Evolutionary conservation across 2,329 filamentous ascomycete species (phyloP), one percentile per base, ranked within the genome.

Genomic region (Colletotrichum lindemuthianum): DNA sequence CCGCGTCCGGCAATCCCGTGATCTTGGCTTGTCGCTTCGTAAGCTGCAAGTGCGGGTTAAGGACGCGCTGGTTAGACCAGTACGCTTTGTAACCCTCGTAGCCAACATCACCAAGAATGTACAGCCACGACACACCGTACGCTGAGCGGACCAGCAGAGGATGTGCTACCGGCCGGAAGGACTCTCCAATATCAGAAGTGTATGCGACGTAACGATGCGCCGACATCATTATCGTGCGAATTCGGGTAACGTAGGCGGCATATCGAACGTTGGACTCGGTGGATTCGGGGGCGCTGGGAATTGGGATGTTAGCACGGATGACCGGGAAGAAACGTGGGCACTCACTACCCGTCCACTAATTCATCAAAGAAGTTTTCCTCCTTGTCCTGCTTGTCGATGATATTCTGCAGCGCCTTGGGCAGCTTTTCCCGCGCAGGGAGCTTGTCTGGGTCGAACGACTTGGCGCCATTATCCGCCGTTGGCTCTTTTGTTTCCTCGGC

Each of bases 51-150:
- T 89, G 82, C 0, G 93, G 92, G 70, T 94, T 86, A 24, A 93
- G 78, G 1, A 88, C 83, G 43, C 86, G 86, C 77, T 96, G 92
- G 75, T 99, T 98, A 60, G 91, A 88, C 76, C 91, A 86, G 76
- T 97, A 98, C 8, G 95, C 90, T 75, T 97, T 97, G 82, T 97
- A 98, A 6, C 96, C 95, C 77, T 99, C 96, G 74, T 97, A 90
- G 39, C 86, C 85, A 51, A 98, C 95, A 73, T 99, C 96, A 52
- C 96, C 95, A 12, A 93, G 78, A 24, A 99, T 86, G 73, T 99
- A 99, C 10, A 91, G 83, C 96, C 96, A 98, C 2, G 92, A 97
- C 45, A 99, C 82, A 52, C 88, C 95, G 74, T 99, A 99, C 6
- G 96, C 96, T 51, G 87, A 83, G 64, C 90, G 87, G 10, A 99